A percentile compares a stretch with the other conserved stretches of the same genome.
These are phyloP conservation scores for Daldinia sp. DNA, from an alignment of 2,329 filamentous ascomycete species.

Conservation along the genomic window DNA sequence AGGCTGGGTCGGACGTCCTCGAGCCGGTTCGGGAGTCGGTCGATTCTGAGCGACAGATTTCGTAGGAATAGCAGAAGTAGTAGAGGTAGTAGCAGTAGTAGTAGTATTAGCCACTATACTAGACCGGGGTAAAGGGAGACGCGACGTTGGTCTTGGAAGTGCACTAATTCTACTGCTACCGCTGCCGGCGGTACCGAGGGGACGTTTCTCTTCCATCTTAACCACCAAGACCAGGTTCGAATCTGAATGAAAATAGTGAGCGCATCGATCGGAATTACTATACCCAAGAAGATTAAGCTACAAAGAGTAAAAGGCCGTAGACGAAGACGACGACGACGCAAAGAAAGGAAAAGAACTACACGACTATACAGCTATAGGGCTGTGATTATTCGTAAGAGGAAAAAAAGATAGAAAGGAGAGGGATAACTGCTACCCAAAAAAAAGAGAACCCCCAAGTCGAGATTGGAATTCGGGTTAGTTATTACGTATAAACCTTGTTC, in stretches of 20 bases:
- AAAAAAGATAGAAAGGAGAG: slow-evolving; percentile 15
- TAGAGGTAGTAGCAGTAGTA: background rate
- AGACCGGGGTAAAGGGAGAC: slow-evolving; percentile 46
- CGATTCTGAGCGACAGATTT: slow-evolving; percentile 9
- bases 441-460: slow-evolving; percentile 20
- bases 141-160: slow-evolving; percentile 46
- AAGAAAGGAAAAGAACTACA: slow-evolving; percentile 2
- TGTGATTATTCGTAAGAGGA: background rate
- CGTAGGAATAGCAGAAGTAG: background rate
- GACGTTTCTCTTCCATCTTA: slow-evolving; percentile 43
- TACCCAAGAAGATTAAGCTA: background rate
- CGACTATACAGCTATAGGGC: too few species aligned
- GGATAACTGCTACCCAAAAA: slow-evolving; percentile 7
- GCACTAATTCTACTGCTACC: slow-evolving; percentile 35
- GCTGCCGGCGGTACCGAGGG: slow-evolving; percentile 14
- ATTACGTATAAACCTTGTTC: slow-evolving; percentile 14
- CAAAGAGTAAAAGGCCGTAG: background rate
- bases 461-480: slow-evolving; percentile 32
- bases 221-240: slow-evolving; percentile 1
- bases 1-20: slow-evolving; percentile 34
- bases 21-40: slow-evolving; percentile 26
- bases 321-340: slow-evolving; percentile 17
- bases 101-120: slow-evolving; percentile 24
- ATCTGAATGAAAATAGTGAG: slow-evolving; percentile 6
- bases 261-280: slow-evolving; percentile 11